Evolutionary conservation across 441 rosid species (phyloP), one percentile per base, ranked within the genome.

Genomic region (Gossypium schwendimanii): DNA sequence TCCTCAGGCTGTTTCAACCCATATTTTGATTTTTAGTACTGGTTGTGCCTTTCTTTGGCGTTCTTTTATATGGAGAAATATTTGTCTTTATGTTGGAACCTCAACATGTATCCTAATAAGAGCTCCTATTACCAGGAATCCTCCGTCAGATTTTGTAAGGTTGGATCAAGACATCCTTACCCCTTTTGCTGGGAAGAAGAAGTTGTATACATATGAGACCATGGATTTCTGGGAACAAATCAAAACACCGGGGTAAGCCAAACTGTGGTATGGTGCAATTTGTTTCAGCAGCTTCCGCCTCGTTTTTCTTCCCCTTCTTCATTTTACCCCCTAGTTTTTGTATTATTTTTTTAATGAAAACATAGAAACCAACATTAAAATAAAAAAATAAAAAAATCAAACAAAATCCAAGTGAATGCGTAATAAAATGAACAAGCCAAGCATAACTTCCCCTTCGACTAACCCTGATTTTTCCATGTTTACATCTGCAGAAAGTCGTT

Each of bases 211-310:
- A 47, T 91, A 92, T 21, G 94, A 90, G 77, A 92, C 98, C 36
- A 81, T 76, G 90, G 93, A 90, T 75, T 92, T 90, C 81, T 94
- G 97, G 97, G 98, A 94, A 84, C 98, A 94, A 83, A 90, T 94
- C 45, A 94, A 94, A 79, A 87, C 97, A 77, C 97, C 98, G 2
- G 94, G 98, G 97, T 94, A 82, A 75, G 78, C 47, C 23, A 69
- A 66, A 45, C 39, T 61, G 31, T 71, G 45, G 28, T 62, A 41
- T 4, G 4, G 73, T 63, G 53, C 53, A 18, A 20, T 8, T 70
- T 73, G 52, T 67, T 26, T 31, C 24, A 9, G n/a, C 11, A 52
- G 28, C 24, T 61, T 24, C 41, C 5, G 53, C 55, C 12, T 54
- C 62, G 1, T 63, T 52, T 45, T 24, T 28, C 9, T 49, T 58